These are phyloP conservation scores for Arabidopsis suecica DNA, from an alignment of 345 rosid species.

Conservation along the genomic window DNA sequence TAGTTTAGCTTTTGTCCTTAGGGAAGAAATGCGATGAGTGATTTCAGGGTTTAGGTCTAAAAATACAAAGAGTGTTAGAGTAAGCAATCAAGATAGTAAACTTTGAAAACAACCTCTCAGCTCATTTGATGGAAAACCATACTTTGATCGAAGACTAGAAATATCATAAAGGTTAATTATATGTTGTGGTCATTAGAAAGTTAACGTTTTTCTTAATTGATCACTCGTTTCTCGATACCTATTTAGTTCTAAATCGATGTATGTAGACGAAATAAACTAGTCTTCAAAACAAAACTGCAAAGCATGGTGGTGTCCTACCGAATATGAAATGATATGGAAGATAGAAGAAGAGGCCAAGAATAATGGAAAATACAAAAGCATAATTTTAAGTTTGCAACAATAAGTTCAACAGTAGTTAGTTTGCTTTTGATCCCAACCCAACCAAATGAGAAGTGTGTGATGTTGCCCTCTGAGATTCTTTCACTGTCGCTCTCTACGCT, in stretches of 20 bases:
- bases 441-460: constrained; percentile 33
- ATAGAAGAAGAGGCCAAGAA: constrained; percentile 42
- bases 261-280: constrained; percentile 37
- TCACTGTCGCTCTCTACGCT: constrained; percentile 27
- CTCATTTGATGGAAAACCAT: constrained; percentile 23
- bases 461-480: constrained; percentile 38
- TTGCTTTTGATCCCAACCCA: constrained; percentile 28
- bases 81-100: constrained; percentile 22
- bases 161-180: neutral
- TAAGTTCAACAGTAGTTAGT: constrained; percentile 32
- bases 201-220: constrained; percentile 27
- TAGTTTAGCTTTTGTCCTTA: constrained; percentile 35
- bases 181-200: constrained; percentile 35
- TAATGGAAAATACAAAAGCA: constrained; percentile 40
- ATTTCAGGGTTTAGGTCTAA: constrained; percentile 11
- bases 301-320: constrained; percentile 33
- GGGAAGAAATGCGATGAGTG: constrained; percentile 22
- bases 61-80: constrained; percentile 23
- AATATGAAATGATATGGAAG: constrained; percentile 28
- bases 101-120: constrained; percentile 41
- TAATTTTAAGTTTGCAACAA: constrained; percentile 30
- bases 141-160: neutral
- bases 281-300: constrained; percentile 26
- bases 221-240: constrained; percentile 27
- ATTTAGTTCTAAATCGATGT: neutral